These are phyloP conservation scores for Pseudophaeomoniella oleicola DNA, from an alignment of 2,329 filamentous ascomycete species.

Conservation along the genomic window DNA sequence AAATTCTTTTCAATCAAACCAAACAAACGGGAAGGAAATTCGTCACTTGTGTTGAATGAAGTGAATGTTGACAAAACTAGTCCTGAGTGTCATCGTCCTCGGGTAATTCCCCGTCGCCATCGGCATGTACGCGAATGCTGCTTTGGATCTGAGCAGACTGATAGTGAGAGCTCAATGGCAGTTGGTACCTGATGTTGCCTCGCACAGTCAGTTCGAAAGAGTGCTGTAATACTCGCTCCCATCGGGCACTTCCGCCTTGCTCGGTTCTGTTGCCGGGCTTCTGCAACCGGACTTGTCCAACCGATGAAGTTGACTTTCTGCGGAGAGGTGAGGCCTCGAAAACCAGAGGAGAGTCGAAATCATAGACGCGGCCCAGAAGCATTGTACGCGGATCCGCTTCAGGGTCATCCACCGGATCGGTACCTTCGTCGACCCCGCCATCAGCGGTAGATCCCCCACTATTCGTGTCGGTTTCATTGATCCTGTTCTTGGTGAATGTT, in stretches of 20 bases:
- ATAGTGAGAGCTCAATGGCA: constrained; percentile 42
- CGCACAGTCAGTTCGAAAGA: constrained; percentile 88
- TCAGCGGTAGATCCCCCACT: not conserved
- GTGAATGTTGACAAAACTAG: not conserved
- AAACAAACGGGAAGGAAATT: no score
- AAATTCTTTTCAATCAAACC: not conserved
- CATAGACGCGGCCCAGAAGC: constrained; percentile 74
- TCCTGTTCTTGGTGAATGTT: not conserved
- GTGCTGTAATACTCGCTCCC: constrained; percentile 81
- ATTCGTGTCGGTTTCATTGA: not conserved
- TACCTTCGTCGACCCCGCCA: constrained; percentile 37
- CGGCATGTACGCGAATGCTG: constrained; percentile 23
- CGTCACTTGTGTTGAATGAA: not conserved
- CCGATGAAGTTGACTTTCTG: constrained; percentile 54
- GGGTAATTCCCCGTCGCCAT: constrained; percentile 13
- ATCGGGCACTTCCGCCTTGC: constrained; percentile 64
- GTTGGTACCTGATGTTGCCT: constrained; percentile 72
- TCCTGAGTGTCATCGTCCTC: not conserved
- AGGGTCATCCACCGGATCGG: constrained; percentile 49
- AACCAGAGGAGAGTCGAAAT: constrained; percentile 73
- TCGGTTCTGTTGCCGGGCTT: constrained; percentile 82
- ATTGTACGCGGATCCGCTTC: constrained; percentile 62
- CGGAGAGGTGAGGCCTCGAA: constrained; percentile 87
- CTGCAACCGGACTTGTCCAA: constrained; percentile 67
- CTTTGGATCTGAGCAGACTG: constrained; percentile 34